phyloP scores from a whole-genome alignment of 192 early-diverging fungal genomes.

The Coemansia sp. region DNA sequence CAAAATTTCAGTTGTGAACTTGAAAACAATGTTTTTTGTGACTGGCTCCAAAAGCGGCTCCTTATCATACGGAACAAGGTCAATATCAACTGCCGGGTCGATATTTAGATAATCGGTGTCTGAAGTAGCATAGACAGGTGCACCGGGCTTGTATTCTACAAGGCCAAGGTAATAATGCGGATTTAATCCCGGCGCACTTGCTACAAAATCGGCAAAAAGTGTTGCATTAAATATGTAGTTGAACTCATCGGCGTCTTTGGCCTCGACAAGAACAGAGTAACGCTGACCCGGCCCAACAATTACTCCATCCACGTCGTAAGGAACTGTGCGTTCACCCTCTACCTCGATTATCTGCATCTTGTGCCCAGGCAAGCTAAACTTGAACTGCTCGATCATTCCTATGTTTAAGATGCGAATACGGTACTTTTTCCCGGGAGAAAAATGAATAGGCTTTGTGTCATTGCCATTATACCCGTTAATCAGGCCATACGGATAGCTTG shows the following conservation, averaged over 20 bases:
- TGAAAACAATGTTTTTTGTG: constrained; percentile 48
- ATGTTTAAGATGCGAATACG: constrained; percentile 79
- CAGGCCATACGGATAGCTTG: constrained; percentile 57
- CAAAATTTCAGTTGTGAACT: constrained; percentile 58
- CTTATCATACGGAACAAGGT: constrained; percentile 53
- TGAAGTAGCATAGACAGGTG: constrained; percentile 41
- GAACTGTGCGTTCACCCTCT: constrained; percentile 68
- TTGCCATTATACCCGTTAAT: constrained; percentile 60
- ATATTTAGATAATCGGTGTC: neutral
- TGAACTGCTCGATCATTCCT: constrained; percentile 66
- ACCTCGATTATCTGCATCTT: constrained; percentile 75
- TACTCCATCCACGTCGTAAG: constrained; percentile 57
- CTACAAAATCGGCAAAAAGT: constrained; percentile 57
- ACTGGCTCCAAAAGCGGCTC: constrained; percentile 51
- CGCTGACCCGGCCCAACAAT: constrained; percentile 72
- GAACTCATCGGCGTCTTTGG: constrained; percentile 52
- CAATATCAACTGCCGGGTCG: constrained; percentile 44
- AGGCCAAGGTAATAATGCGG: constrained; percentile 55
- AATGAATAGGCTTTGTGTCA: constrained; percentile 51
- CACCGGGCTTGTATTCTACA: constrained; percentile 60
- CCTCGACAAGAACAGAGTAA: constrained; percentile 74
- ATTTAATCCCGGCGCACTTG: constrained; percentile 51
- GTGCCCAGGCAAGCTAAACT: constrained; percentile 77
- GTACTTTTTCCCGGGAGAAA: constrained; percentile 79
- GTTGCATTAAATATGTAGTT: constrained; percentile 72